Evolutionary conservation across 2,329 filamentous ascomycete genomes (phyloP).

Genomic region (Alternaria gansuensis): DNA sequence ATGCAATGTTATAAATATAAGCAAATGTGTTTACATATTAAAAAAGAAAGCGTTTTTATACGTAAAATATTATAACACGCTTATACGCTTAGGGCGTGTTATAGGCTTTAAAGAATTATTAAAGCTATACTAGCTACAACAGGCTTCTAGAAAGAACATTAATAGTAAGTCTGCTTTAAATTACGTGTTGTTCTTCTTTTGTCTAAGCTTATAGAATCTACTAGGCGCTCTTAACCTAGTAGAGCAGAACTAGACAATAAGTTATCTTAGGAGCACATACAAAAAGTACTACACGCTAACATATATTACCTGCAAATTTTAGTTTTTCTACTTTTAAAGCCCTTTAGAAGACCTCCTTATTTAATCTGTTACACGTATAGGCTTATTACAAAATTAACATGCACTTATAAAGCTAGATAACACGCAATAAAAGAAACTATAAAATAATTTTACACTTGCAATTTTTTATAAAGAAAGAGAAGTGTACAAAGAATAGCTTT

Average conservation of each 20-base stretch:
- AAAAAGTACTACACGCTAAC: conserved; percentile 30
- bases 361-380: conserved; percentile 28
- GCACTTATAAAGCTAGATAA: conserved; percentile 27
- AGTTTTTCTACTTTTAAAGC: conserved; percentile 31
- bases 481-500: conserved; percentile 23
- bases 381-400: conserved; percentile 24
- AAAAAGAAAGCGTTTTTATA: conserved; percentile 26
- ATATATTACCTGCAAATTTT: conserved; percentile 26
- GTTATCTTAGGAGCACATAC: conserved; percentile 25
- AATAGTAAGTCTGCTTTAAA: conserved; percentile 27
- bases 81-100: too few species aligned
- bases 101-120: conserved; percentile 27
- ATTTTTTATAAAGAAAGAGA: conserved; percentile 21
- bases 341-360: conserved; percentile 28
- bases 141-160: conserved; percentile 29
- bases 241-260: conserved; percentile 28
- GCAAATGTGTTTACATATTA: conserved; percentile 18
- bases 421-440: conserved; percentile 21
- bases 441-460: conserved; percentile 22
- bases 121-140: conserved; percentile 28
- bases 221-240: conserved; percentile 13
- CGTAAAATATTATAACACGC: conserved; percentile 28
- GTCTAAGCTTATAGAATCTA: conserved; percentile 18
- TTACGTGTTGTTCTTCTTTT: conserved; percentile 7
- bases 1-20: conserved; percentile 21